phyloP scores from a whole-genome alignment of 2,329 filamentous ascomycete genomes.

The Thielaviopsis euricoi region DNA sequence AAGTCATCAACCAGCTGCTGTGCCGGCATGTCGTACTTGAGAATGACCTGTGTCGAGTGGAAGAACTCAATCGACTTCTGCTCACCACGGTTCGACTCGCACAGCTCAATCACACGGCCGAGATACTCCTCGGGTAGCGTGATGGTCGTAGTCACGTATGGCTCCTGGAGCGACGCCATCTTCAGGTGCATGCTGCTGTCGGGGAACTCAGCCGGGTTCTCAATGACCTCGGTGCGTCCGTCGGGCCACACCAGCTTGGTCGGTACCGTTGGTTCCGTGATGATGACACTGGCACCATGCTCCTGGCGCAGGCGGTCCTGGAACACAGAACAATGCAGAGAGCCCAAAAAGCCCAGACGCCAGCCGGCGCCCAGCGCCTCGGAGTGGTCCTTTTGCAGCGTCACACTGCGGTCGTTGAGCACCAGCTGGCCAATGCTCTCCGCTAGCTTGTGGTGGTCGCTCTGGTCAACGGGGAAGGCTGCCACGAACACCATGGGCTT shows the following conservation, averaged over 20 bases:
- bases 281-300: constrained; percentile 87
- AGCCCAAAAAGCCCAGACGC: constrained; percentile 89
- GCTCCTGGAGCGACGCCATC: constrained; percentile 31
- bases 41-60: constrained; percentile 77
- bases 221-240: constrained; percentile 37
- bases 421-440: constrained; percentile 90
- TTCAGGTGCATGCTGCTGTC: constrained; percentile 22
- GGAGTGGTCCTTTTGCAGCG: constrained; percentile 82
- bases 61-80: constrained; percentile 86
- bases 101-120: constrained; percentile 86
- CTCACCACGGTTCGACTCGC: constrained; percentile 73
- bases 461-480: constrained; percentile 83
- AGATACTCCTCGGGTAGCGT: constrained; percentile 90
- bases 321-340: constrained; percentile 95
- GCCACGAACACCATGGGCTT: constrained; percentile 99
- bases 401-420: constrained; percentile 89
- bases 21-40: constrained; percentile 80
- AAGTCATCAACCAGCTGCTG: constrained; percentile 90
- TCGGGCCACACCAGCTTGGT: constrained; percentile 59
- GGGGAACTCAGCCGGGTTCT: constrained; percentile 79
- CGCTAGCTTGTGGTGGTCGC: constrained; percentile 70
- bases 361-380: constrained; percentile 89
- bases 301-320: constrained; percentile 90
- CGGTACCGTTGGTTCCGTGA: constrained; percentile 88
- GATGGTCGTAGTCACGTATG: constrained; percentile 60